Evolutionary conservation across 208 protist genomes (phyloP).

Genomic region (Trichomonas gallinae): DNA sequence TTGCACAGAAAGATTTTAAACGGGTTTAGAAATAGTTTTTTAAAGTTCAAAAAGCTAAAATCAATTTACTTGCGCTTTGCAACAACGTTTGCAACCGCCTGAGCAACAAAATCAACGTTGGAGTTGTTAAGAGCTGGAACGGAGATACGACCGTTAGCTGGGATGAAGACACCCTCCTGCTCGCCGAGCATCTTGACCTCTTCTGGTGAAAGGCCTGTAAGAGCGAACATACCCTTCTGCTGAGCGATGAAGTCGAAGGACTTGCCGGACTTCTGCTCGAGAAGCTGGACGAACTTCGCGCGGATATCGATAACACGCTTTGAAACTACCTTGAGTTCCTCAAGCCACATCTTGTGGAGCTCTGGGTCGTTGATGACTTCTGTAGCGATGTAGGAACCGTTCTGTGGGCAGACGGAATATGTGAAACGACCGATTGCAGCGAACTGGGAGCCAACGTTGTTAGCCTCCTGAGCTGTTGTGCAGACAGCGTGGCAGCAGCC

Average conservation of each 20-base stretch:
- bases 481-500: neutral
- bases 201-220: neutral
- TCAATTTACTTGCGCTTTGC: neutral
- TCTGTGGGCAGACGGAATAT: neutral
- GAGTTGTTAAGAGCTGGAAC: neutral
- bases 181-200: neutral
- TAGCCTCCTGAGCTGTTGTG: neutral
- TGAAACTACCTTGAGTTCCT: neutral
- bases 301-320: neutral
- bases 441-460: neutral
- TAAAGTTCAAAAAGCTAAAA: neutral
- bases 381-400: neutral
- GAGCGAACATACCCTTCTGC: neutral
- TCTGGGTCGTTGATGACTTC: neutral
- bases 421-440: neutral
- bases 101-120: neutral
- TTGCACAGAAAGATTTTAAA: too few species aligned
- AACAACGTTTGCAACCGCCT: neutral
- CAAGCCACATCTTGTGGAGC: neutral
- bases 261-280: neutral
- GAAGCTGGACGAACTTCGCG: neutral
- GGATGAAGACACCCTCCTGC: neutral
- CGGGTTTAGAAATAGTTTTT: too few species aligned
- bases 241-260: neutral
- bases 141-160: neutral